Percentiles rank a stretch among this genome's conserved stretches.
phyloP scores from a whole-genome alignment of 495 filamentous ascomycete genomes.

The Aspergillus bridgeri region DNA sequence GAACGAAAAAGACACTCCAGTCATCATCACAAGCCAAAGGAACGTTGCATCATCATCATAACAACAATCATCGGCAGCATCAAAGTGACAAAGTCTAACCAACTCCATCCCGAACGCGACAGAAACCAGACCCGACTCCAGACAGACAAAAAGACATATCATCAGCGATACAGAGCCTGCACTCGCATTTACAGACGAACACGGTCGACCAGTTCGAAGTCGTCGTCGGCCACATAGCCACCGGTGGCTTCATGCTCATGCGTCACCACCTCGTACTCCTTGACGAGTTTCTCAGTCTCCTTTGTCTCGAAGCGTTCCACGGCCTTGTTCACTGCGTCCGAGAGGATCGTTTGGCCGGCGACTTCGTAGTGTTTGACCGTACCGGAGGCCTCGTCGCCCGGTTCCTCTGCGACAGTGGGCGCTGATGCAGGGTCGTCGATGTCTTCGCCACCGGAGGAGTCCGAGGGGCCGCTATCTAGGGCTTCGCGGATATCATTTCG shows the following conservation, averaged over 20 bases:
- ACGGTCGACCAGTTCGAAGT: constrained; percentile 39
- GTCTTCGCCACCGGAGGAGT: constrained; percentile 37
- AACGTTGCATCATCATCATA: neutral
- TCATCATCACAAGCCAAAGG: constrained; percentile 1
- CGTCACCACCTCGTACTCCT: constrained; percentile 57
- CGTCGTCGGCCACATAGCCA: constrained; percentile 38
- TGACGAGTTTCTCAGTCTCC: constrained; percentile 54
- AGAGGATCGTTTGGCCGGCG: constrained; percentile 52
- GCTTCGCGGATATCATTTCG: constrained; percentile 34
- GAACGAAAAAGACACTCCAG: constrained; percentile 1
- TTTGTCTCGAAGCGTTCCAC: constrained; percentile 54
- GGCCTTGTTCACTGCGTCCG: constrained; percentile 50
- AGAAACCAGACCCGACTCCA: constrained; percentile 9
- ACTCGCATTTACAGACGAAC: constrained; percentile 16
- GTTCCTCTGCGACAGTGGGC: constrained; percentile 25
- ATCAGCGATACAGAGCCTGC: constrained; percentile 1
- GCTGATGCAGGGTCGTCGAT: constrained; percentile 29
- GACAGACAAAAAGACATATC: neutral
- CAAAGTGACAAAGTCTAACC: neutral
- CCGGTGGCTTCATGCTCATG: constrained; percentile 35
- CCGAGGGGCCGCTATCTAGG: constrained; percentile 23
- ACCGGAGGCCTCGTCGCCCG: constrained; percentile 28
- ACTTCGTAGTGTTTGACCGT: constrained; percentile 49
- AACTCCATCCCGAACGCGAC: constrained; percentile 13
- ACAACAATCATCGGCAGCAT: neutral